Evolutionary conservation across 768 basidiomycete species (phyloP).

Genomic region (Cyathus striatus): DNA sequence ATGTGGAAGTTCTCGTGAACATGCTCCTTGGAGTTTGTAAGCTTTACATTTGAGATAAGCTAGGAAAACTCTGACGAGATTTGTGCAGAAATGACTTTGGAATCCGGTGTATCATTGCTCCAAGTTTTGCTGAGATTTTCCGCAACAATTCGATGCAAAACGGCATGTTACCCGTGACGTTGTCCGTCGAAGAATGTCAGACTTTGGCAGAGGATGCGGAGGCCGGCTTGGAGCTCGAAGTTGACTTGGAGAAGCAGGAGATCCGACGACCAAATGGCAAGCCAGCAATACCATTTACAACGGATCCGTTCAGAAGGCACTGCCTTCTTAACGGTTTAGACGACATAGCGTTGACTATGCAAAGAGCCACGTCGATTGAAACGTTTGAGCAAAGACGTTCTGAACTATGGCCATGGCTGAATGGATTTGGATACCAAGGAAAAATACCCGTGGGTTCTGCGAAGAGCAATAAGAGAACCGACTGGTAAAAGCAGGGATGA

Average conservation of each 20-base stretch:
- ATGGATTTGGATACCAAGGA: slow-evolving; percentile 87
- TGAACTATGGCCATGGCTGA: slow-evolving; percentile 89
- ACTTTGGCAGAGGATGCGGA: slow-evolving; percentile 74
- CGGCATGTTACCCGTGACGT: slow-evolving; percentile 77
- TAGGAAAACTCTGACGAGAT: slow-evolving; percentile 1
- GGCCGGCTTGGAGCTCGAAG: slow-evolving; percentile 69
- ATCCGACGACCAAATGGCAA: slow-evolving; percentile 72
- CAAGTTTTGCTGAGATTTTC: slow-evolving; percentile 91
- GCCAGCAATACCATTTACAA: slow-evolving; percentile 66
- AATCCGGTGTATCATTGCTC: slow-evolving; percentile 82
- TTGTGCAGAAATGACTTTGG: slow-evolving; percentile 75
- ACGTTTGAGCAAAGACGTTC: slow-evolving; percentile 77
- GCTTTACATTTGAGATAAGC: slow-evolving; percentile 13
- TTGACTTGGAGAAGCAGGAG: slow-evolving; percentile 81
- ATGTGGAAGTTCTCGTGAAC: slow-evolving; percentile 86
- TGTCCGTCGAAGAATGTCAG: slow-evolving; percentile 68
- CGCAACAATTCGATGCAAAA: slow-evolving; percentile 89
- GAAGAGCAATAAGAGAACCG: slow-evolving; percentile 50
- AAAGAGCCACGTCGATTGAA: slow-evolving; percentile 67
- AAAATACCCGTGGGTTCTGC: slow-evolving; percentile 55
- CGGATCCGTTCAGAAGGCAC: slow-evolving; percentile 88
- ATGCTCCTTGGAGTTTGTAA: slow-evolving; percentile 84
- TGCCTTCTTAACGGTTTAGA: slow-evolving; percentile 95
- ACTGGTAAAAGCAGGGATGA: slow-evolving; percentile 75
- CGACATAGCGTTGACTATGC: slow-evolving; percentile 92